Conservation (phyloP, 1,284 basidiomycete genomes). For the Cronartium ribicola region DNA sequence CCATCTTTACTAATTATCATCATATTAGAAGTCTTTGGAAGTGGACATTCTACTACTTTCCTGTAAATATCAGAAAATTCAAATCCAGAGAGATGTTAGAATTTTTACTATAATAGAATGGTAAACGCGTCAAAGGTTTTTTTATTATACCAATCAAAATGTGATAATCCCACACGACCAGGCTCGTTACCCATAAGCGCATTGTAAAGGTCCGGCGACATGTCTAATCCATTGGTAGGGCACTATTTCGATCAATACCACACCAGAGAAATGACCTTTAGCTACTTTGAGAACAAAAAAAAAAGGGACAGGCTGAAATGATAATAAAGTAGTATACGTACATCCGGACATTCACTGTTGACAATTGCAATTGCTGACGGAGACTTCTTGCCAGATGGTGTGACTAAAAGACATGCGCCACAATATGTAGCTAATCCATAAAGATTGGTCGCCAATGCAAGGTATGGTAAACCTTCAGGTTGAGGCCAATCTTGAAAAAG, state of each 20-base stretch:
- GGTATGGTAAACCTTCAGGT: slow-evolving; percentile 3
- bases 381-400: not conserved
- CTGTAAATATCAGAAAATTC: not conserved
- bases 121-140: no score
- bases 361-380: not conserved
- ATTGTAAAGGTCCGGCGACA: slow-evolving; percentile 14
- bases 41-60: slow-evolving; percentile 17
- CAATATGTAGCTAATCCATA: slow-evolving; percentile 12
- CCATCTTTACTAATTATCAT: slow-evolving; percentile 21
- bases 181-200: slow-evolving; percentile 4
- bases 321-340: not conserved
- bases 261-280: not conserved
- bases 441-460: slow-evolving; percentile 11
- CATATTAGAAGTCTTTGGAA: not conserved
- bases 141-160: slow-evolving; percentile 14
- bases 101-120: no score
- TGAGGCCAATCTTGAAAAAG: slow-evolving; percentile 25
- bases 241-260: slow-evolving; percentile 1
- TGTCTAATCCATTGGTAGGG: slow-evolving; percentile 10
- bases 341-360: slow-evolving; percentile 20
- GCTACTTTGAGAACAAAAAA: not conserved
- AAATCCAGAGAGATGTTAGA: not conserved
- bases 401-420: slow-evolving; percentile 21
- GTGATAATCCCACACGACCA: slow-evolving; percentile 1
- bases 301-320: not conserved